A percentile compares a stretch with the other conserved stretches of the same genome.
phyloP scores from a whole-genome alignment of 2,329 filamentous ascomycete genomes.

The Emergomyces orientalis region DNA sequence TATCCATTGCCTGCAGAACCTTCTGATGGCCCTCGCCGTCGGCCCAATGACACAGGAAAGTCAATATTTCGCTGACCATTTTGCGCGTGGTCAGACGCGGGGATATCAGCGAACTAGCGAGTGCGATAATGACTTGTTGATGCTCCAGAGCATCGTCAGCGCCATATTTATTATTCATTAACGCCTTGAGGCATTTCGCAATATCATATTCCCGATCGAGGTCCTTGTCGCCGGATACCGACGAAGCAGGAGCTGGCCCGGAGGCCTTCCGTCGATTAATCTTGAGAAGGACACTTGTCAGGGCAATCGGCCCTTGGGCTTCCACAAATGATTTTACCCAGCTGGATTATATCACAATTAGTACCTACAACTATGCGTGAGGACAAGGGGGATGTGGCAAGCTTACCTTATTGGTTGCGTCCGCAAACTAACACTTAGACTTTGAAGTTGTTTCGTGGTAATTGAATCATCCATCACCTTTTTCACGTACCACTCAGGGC shows the following conservation, averaged over 20 bases:
- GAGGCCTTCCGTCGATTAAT: constrained; percentile 79
- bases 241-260: constrained; percentile 57
- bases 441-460: constrained; percentile 81
- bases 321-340: constrained; percentile 97
- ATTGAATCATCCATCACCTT: constrained; percentile 95
- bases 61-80: constrained; percentile 89
- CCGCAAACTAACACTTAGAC: constrained; percentile 84
- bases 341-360: constrained; percentile 28
- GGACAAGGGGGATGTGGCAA: background rate
- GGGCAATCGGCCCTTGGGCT: constrained; percentile 89
- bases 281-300: constrained; percentile 87
- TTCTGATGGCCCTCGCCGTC: constrained; percentile 82
- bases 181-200: constrained; percentile 88
- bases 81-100: constrained; percentile 85
- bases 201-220: constrained; percentile 93
- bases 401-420: constrained; percentile 76
- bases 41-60: constrained; percentile 91
- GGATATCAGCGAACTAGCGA: constrained; percentile 79
- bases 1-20: constrained; percentile 86
- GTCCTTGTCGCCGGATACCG: constrained; percentile 60
- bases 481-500: constrained; percentile 95
- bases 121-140: constrained; percentile 78
- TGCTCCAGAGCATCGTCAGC: constrained; percentile 90
- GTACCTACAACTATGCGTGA: background rate
- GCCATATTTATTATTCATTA: constrained; percentile 99